Evolutionary conservation across 2,329 filamentous ascomycete genomes (phyloP).

Genomic region (Colletotrichum tanaceti): DNA sequence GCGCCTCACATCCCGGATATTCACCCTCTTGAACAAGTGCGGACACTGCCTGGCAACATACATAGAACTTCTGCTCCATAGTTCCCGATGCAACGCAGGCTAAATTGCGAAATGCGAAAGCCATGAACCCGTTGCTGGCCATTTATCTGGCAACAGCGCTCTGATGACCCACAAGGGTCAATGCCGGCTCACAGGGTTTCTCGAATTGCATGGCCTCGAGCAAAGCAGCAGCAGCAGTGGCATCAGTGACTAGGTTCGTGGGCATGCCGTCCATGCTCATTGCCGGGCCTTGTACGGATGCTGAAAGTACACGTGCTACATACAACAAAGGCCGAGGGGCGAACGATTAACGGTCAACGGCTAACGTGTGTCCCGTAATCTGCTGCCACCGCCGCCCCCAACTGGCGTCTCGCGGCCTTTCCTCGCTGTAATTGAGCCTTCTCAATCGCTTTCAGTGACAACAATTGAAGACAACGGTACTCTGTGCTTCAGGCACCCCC

Average conservation of each 20-base stretch:
- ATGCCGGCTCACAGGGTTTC: constrained; percentile 37
- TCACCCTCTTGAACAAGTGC: constrained; percentile 23
- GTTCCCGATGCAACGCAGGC: constrained; percentile 33
- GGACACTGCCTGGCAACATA: constrained; percentile 30
- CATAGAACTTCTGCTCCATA: constrained; percentile 29
- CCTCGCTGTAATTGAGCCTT: constrained; percentile 47
- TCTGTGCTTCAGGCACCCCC: constrained; percentile 28
- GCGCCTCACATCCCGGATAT: constrained; percentile 27
- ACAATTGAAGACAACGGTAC: constrained; percentile 22
- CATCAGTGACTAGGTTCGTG: not conserved
- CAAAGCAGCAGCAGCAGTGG: constrained; percentile 10
- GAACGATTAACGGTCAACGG: constrained; percentile 10
- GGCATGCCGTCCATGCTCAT: not conserved
- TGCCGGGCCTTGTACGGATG: not conserved
- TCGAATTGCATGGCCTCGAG: constrained; percentile 27
- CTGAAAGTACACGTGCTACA: too few relatives aligned
- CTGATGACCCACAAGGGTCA: constrained; percentile 32
- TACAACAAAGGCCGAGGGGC: not conserved
- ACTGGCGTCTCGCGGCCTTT: constrained; percentile 48
- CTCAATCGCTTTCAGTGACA: constrained; percentile 22
- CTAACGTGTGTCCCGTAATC: not conserved
- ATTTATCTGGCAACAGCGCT: constrained; percentile 32
- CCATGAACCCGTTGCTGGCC: constrained; percentile 29
- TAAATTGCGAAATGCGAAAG: constrained; percentile 17
- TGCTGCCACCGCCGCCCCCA: constrained; percentile 1